A percentile compares a stretch with the other conserved stretches of the same genome.
Evolutionary conservation across 352 stramenopile genomes (phyloP).

Genomic region (Elongisporangium undulatum): DNA sequence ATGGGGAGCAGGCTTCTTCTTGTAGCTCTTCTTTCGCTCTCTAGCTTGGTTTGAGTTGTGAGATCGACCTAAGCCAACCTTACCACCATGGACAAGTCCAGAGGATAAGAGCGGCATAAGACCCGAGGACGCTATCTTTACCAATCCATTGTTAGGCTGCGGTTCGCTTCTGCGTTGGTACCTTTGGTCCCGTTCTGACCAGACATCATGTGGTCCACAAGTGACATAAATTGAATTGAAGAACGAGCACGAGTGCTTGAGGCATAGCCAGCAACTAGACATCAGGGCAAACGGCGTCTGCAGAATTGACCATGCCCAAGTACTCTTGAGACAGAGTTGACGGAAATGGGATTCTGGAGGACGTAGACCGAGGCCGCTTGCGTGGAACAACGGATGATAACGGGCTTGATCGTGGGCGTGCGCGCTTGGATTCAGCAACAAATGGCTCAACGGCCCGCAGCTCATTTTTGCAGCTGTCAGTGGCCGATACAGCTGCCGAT

Average conservation of each 20-base stretch:
- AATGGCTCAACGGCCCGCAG: background rate
- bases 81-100: too few relatives aligned
- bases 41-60: too few relatives aligned
- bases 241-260: too few relatives aligned
- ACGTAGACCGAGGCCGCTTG: slow-evolving; percentile 17
- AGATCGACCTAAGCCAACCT: too few relatives aligned
- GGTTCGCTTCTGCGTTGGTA: too few relatives aligned
- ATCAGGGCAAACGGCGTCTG: too few relatives aligned
- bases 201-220: too few relatives aligned
- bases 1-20: background rate
- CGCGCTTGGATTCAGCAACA: background rate
- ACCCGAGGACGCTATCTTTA: background rate
- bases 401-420: background rate
- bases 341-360: slow-evolving; percentile 37
- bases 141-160: background rate
- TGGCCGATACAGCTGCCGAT: background rate
- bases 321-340: background rate
- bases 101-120: background rate
- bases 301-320: background rate
- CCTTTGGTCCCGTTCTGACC: too few relatives aligned
- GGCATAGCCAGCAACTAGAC: too few relatives aligned
- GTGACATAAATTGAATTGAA: too few relatives aligned
- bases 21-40: too few relatives aligned
- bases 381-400: slow-evolving; percentile 1
- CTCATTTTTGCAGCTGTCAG: background rate